These are phyloP conservation scores for Aspergillus carbonarius DNA, from an alignment of 2,329 filamentous ascomycete genomes.

Conservation along the genomic window DNA sequence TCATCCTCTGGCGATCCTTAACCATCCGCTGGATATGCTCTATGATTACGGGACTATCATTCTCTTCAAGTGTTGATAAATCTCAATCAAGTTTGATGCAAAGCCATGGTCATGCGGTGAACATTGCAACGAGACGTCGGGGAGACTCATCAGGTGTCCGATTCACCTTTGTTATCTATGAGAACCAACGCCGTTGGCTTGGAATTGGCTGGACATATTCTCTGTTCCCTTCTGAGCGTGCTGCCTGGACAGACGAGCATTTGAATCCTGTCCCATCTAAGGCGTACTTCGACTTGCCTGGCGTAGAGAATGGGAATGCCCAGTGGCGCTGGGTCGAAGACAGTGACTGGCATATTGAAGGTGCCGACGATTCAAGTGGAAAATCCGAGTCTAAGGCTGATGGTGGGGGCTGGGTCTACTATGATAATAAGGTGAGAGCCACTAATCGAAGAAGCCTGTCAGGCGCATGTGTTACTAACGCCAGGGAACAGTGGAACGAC, in stretches of 20 bases:
- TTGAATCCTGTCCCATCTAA: constrained; percentile 75
- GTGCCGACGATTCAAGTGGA: constrained; percentile 45
- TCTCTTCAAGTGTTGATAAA: constrained; percentile 44
- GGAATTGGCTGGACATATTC: constrained; percentile 93
- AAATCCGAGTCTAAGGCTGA: constrained; percentile 46
- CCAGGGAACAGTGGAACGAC: constrained; percentile 70
- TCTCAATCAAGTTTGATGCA: constrained; percentile 31
- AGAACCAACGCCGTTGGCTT: constrained; percentile 94
- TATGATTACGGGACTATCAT: constrained; percentile 76
- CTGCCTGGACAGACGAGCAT: constrained; percentile 94
- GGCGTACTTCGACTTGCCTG: constrained; percentile 68
- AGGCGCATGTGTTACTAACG: neutral
- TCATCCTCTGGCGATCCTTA: constrained; percentile 85
- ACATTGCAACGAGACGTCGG: constrained; percentile 46
- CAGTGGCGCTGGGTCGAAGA: constrained; percentile 81
- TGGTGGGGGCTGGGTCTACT: constrained; percentile 90
- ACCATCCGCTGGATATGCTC: constrained; percentile 68
- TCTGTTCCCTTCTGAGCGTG: constrained; percentile 84
- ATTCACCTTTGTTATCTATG: constrained; percentile 94
- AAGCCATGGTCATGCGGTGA: constrained; percentile 47
- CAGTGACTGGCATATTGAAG: constrained; percentile 84
- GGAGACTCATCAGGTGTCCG: constrained; percentile 72
- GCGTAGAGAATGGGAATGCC: constrained; percentile 63
- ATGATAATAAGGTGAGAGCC: constrained; percentile 80
- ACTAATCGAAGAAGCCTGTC: neutral